These are phyloP conservation scores for Cladorrhinum sp. DNA, from an alignment of 2,329 filamentous ascomycete genomes.

Conservation along the genomic window DNA sequence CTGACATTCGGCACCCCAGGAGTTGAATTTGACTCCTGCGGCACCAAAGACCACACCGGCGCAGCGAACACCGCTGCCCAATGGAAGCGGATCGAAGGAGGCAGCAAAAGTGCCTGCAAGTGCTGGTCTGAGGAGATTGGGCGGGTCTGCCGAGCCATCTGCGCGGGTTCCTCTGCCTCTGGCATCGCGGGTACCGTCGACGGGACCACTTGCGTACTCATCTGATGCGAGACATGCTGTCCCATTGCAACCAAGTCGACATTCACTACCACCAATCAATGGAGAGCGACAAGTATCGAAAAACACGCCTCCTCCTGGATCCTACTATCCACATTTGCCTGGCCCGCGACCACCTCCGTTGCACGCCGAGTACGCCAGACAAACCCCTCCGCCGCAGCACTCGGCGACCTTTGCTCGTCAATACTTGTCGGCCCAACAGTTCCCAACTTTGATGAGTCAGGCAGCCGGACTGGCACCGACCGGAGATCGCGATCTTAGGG, in stretches of 20 bases:
- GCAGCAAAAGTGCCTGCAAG: background rate
- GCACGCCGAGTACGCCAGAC: background rate
- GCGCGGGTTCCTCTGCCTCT: background rate
- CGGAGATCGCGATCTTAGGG: background rate
- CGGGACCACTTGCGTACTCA: background rate
- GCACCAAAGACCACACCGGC: background rate
- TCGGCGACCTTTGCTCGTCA: background rate
- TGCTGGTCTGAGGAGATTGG: background rate
- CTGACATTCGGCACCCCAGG: background rate
- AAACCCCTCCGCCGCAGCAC: background rate
- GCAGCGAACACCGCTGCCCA: background rate
- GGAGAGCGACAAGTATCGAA: background rate
- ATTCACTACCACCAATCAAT: background rate
- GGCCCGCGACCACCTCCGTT: background rate
- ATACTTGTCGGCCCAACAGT: background rate
- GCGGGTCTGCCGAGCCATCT: background rate
- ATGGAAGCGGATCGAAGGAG: background rate
- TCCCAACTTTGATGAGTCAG: background rate
- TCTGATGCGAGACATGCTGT: background rate
- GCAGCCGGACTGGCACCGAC: background rate
- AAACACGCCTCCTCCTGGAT: background rate
- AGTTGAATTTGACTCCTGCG: background rate
- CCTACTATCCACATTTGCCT: background rate
- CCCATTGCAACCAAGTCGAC: background rate
- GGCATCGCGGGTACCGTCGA: background rate